Conservation (phyloP, 1,139 yeast species). For the Meyerozyma carpophila region DNA sequence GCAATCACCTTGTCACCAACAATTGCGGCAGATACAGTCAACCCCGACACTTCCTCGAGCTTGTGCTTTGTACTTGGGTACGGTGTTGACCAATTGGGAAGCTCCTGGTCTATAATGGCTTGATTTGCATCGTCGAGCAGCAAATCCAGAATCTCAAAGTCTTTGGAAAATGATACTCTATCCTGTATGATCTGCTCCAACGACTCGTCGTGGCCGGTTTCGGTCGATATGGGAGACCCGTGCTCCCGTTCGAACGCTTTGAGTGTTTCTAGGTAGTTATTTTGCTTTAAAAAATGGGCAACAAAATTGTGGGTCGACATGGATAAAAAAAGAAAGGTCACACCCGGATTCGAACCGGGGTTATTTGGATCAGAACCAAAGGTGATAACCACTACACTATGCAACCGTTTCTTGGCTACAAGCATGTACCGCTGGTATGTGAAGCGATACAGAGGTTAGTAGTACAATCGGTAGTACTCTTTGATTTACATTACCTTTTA, state of each 20-base stretch:
- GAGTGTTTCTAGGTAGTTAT: slow-evolving; percentile 43
- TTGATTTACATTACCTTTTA: too few relatives aligned
- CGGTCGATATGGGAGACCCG: slow-evolving; percentile 26
- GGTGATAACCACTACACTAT: slow-evolving; percentile 1
- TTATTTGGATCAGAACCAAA: slow-evolving; percentile 13
- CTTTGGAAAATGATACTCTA: slow-evolving; percentile 31
- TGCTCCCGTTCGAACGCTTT: slow-evolving; percentile 43
- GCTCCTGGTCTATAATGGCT: slow-evolving; percentile 4
- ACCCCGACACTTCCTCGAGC: slow-evolving; percentile 12
- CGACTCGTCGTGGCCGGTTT: slow-evolving; percentile 31
- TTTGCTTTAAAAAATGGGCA: slow-evolving; percentile 49
- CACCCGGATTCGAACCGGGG: slow-evolving; percentile 17
- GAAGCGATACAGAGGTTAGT: too few relatives aligned
- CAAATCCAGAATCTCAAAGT: slow-evolving; percentile 10
- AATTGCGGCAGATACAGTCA: slow-evolving; percentile 21
- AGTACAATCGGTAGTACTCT: too few relatives aligned
- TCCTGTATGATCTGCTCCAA: slow-evolving; percentile 49
- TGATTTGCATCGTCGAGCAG: slow-evolving; percentile 6
- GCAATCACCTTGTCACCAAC: slow-evolving; percentile 12
- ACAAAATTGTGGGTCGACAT: slow-evolving; percentile 33
- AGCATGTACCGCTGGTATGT: too few relatives aligned
- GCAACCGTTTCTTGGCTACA: background rate
- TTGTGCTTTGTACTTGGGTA: slow-evolving; percentile 16
- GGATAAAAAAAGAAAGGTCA: slow-evolving; percentile 3
- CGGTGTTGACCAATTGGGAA: slow-evolving; percentile 27